Conservation (phyloP, 768 basidiomycete species). For the Russula ochroleuca region DNA sequence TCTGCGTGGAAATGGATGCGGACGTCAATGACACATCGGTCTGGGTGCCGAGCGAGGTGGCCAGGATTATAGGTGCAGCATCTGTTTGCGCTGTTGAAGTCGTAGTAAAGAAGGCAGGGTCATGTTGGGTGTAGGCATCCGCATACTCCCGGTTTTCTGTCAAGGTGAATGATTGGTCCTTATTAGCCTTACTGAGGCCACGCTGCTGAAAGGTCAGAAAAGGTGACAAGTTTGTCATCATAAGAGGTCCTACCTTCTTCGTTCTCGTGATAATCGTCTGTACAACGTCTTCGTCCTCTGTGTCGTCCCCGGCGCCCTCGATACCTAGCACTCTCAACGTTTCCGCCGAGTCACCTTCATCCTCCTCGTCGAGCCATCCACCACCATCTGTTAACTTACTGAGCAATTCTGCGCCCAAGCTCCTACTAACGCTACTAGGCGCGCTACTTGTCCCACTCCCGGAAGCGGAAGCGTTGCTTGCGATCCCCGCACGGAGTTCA, state of each 20-base stretch:
- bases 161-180: slow-evolving; percentile 41
- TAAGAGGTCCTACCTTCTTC: slow-evolving; percentile 50
- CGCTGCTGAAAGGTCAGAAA: slow-evolving; percentile 13
- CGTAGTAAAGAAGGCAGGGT: slow-evolving; percentile 49
- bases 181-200: slow-evolving; percentile 56
- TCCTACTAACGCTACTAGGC: slow-evolving; percentile 61
- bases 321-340: slow-evolving; percentile 37
- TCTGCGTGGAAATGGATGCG: slow-evolving; percentile 30
- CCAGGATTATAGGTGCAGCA: slow-evolving; percentile 47
- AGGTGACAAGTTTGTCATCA: background rate
- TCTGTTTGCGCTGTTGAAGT: slow-evolving; percentile 57
- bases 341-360: slow-evolving; percentile 37
- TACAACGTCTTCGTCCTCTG: slow-evolving; percentile 70
- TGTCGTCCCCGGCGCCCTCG: slow-evolving; percentile 46
- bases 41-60: slow-evolving; percentile 50
- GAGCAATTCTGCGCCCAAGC: slow-evolving; percentile 66
- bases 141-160: slow-evolving; percentile 72
- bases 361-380: slow-evolving; percentile 39
- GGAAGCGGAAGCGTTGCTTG: slow-evolving; percentile 35
- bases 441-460: slow-evolving; percentile 48
- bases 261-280: slow-evolving; percentile 87
- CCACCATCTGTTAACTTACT: slow-evolving; percentile 52
- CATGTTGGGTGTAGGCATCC: slow-evolving; percentile 69
- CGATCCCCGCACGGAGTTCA: slow-evolving; percentile 62
- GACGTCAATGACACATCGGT: slow-evolving; percentile 33